A percentile compares a stretch with the other conserved stretches of the same genome.
Conservation (phyloP, 2,329 filamentous ascomycete genomes). For the Colletotrichum graminicola region DNA sequence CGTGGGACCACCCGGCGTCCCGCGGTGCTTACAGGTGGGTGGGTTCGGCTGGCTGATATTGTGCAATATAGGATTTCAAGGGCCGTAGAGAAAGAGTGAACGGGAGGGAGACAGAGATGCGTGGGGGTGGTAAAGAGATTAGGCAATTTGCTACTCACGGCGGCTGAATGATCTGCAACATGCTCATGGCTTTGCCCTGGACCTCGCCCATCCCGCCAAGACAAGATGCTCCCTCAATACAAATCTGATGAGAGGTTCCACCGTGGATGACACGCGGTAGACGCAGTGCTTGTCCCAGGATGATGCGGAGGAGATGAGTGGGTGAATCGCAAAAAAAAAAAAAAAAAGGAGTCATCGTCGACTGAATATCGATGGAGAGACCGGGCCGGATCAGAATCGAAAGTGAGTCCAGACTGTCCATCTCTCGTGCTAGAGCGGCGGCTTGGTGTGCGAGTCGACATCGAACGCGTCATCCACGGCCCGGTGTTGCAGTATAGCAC, state of each 20-base stretch:
- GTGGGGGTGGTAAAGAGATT: background rate
- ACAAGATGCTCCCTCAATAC: background rate
- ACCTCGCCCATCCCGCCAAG: conserved; percentile 5
- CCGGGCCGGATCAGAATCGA: background rate
- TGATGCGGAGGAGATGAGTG: no score
- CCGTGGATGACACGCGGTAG: conserved; percentile 23
- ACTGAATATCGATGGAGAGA: background rate
- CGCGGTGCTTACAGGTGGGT: conserved; percentile 5
- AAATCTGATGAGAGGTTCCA: conserved; percentile 5
- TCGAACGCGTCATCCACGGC: conserved; percentile 16
- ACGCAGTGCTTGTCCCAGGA: conserved; percentile 10
- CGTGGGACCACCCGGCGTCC: background rate
- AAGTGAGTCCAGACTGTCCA: background rate
- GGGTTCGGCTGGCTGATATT: no score
- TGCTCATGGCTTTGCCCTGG: conserved; percentile 9
- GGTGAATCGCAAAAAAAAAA: no score
- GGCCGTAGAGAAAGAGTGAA: no score
- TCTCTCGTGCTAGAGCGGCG: background rate
- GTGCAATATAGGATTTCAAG: background rate
- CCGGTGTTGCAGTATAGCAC: conserved; percentile 6
- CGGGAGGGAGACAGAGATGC: background rate
- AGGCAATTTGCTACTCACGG: background rate
- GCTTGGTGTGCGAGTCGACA: background rate
- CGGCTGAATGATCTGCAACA: conserved; percentile 29
- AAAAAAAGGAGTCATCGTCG: background rate